A percentile compares a stretch with the other conserved stretches of the same genome.
Evolutionary conservation across 257 asterid species (phyloP).

Genomic region (Pogostemon cablin): DNA sequence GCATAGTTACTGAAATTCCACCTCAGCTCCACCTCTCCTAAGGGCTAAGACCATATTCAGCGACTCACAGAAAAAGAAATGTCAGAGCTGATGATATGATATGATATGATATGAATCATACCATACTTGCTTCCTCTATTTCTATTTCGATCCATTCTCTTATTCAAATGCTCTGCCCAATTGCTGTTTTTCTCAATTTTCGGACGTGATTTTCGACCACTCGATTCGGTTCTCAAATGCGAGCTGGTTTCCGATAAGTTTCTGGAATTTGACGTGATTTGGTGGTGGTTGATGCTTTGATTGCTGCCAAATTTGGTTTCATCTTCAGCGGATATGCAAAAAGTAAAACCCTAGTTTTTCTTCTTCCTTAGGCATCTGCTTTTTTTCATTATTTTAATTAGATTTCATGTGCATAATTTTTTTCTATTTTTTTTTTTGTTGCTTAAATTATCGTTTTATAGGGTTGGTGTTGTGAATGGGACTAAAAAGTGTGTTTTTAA

Average conservation of each 20-base stretch:
- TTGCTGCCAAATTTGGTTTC: conserved; percentile 22
- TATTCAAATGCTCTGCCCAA: conserved; percentile 3
- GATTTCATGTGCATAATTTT: not conserved
- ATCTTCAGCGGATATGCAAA: conserved; percentile 39
- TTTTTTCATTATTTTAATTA: not conserved
- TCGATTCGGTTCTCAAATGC: conserved; percentile 35
- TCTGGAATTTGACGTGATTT: conserved; percentile 28
- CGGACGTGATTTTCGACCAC: conserved; percentile 14
- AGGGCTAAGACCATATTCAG: conserved; percentile 26
- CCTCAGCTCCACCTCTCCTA: conserved; percentile 43
- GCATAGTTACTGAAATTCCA: conserved; percentile 40
- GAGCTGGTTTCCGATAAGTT: conserved; percentile 27
- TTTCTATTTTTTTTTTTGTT: not conserved
- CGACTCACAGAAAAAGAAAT: conserved; percentile 27
- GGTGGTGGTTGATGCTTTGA: conserved; percentile 24
- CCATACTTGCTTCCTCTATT: conserved; percentile 5
- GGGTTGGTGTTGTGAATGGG: conserved; percentile 23
- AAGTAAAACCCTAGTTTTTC: conserved; percentile 48
- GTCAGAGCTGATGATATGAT: not conserved
- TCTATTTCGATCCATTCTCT: conserved; percentile 27
- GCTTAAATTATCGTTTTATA: not conserved
- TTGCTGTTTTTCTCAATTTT: conserved; percentile 25
- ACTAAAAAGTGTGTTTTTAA: conserved; percentile 18
- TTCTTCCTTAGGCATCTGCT: not conserved
- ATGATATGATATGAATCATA: not conserved